Percentiles rank a stretch among this genome's conserved stretches.
phyloP scores from a whole-genome alignment of 768 basidiomycete genomes.

The Russula abietina region DNA sequence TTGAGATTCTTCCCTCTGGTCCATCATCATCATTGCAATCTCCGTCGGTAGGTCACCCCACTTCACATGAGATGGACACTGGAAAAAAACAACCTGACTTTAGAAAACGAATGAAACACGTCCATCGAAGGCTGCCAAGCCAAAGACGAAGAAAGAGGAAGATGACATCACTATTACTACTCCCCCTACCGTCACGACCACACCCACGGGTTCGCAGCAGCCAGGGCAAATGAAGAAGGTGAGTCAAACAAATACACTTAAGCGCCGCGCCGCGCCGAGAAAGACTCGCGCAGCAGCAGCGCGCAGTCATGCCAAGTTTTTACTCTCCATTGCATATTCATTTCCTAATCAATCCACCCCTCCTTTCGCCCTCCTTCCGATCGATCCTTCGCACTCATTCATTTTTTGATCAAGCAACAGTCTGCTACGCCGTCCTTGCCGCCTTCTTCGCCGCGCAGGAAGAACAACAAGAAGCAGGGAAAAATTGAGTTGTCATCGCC shows the following conservation, averaged over 20 bases:
- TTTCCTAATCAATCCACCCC: background rate
- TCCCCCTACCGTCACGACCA: too few relatives aligned
- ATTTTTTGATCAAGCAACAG: background rate
- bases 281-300: background rate
- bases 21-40: background rate
- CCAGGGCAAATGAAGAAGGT: background rate
- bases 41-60: constrained; percentile 1
- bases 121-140: background rate
- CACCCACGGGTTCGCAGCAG: constrained; percentile 7
- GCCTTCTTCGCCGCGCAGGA: constrained; percentile 13
- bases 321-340: background rate
- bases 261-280: background rate
- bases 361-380: too few relatives aligned
- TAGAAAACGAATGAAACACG: background rate
- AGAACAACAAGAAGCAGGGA: constrained; percentile 18
- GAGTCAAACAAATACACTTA: background rate
- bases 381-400: background rate
- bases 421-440: background rate
- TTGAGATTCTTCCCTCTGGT: constrained; percentile 10
- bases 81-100: background rate
- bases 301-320: background rate
- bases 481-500: background rate
- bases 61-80: background rate
- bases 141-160: constrained; percentile 3
- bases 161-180: background rate